A percentile compares a stretch with the other conserved stretches of the same genome.
phyloP scores from a whole-genome alignment of 176 grass and related monocot genomes.

The Ensete glaucum region DNA sequence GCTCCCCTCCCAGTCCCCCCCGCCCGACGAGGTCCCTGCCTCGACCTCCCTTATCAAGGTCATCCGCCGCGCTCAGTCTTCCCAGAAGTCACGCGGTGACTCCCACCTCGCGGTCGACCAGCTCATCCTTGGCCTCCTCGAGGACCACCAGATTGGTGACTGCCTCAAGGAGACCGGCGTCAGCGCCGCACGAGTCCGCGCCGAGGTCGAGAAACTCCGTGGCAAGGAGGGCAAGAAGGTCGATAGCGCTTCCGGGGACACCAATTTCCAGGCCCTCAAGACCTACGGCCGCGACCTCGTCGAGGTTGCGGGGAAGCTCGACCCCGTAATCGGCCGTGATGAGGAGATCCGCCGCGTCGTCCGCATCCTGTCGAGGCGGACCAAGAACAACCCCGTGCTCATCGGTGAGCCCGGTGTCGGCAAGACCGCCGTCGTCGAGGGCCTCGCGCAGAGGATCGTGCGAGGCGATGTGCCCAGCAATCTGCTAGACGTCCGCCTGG shows the following conservation, averaged over 20 bases:
- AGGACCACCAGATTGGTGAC: constrained; percentile 1
- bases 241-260: not conserved
- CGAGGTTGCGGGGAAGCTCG: constrained; percentile 54
- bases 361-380: constrained; percentile 59
- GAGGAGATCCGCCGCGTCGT: constrained; percentile 72
- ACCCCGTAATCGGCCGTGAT: constrained; percentile 61
- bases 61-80: constrained; percentile 54
- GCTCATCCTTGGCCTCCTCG: constrained; percentile 7
- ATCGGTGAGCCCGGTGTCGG: constrained; percentile 74
- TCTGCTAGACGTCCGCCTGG: constrained; percentile 59
- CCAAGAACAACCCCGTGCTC: constrained; percentile 80
- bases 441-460: constrained; percentile 65
- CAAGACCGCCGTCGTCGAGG: constrained; percentile 74
- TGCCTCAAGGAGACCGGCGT: constrained; percentile 9
- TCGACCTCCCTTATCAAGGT: constrained; percentile 53
- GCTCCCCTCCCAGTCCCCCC: constrained; percentile 51
- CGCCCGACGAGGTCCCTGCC: constrained; percentile 41
- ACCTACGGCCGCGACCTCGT: constrained; percentile 59
- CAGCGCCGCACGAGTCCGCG: constrained; percentile 3
- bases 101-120: constrained; percentile 13
- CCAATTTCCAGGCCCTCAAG: constrained; percentile 24
- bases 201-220: constrained; percentile 9
- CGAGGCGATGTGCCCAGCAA: constrained; percentile 71
- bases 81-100: not conserved
- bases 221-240: constrained; percentile 9